These are phyloP conservation scores for Citrullus mucosospermus DNA, from an alignment of 306 rosid species.

Conservation along the genomic window DNA sequence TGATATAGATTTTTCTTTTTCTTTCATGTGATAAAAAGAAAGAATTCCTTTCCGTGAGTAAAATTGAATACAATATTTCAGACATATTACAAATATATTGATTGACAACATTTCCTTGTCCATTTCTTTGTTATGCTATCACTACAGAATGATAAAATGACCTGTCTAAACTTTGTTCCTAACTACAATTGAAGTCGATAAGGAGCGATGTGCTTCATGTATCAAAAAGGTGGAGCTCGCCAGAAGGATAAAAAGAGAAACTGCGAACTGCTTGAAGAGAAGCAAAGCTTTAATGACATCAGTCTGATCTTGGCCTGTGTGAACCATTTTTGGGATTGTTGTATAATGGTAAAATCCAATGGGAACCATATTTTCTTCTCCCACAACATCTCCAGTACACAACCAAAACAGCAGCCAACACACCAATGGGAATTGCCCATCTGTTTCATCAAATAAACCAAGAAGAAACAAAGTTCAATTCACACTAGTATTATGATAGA, in stretches of 20 bases:
- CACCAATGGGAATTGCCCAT: slow-evolving; percentile 88
- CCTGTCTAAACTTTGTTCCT: not conserved
- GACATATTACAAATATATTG: not conserved
- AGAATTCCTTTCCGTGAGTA: not conserved
- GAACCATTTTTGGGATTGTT: slow-evolving; percentile 39
- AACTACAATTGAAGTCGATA: not conserved
- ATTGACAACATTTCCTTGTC: not conserved
- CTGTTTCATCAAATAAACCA: slow-evolving; percentile 34
- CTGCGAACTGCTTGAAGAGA: not conserved
- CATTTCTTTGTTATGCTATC: not conserved
- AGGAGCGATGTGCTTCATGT: not conserved
- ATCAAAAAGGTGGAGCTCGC: slow-evolving; percentile 11
- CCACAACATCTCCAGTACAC: slow-evolving; percentile 91
- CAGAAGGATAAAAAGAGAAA: not conserved
- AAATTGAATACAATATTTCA: not conserved
- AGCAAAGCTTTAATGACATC: slow-evolving; percentile 6
- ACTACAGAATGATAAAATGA: not conserved
- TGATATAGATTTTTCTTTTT: not conserved
- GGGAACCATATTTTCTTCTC: slow-evolving; percentile 50
- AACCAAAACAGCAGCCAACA: slow-evolving; percentile 29
- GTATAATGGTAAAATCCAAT: slow-evolving; percentile 67
- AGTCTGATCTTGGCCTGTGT: slow-evolving; percentile 64
- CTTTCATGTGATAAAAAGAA: not conserved
- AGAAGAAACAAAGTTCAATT: no score
- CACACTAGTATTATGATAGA: no score